Percentiles rank a stretch among this genome's conserved stretches.
Evolutionary conservation across 768 basidiomycete species (phyloP).

Genomic region (Nidularia pulvinata): DNA sequence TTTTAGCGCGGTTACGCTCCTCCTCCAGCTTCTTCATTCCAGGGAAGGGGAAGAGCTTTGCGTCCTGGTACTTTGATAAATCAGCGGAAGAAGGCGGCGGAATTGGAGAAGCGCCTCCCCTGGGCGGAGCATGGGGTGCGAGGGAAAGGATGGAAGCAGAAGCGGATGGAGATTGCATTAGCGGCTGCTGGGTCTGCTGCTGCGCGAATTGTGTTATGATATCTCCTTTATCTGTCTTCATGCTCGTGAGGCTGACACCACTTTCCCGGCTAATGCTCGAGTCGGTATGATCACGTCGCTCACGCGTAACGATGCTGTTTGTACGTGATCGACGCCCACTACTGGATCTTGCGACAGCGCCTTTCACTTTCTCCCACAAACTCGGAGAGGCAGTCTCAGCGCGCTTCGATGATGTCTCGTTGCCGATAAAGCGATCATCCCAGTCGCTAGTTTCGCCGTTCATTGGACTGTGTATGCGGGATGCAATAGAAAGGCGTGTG

Average conservation of each 20-base stretch:
- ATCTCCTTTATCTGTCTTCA: slow-evolving; percentile 56
- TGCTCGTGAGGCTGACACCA: slow-evolving; percentile 66
- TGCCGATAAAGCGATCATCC: slow-evolving; percentile 41
- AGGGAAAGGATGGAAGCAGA: slow-evolving; percentile 73
- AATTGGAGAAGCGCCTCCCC: slow-evolving; percentile 72
- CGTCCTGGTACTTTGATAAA: slow-evolving; percentile 68
- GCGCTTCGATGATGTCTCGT: slow-evolving; percentile 50
- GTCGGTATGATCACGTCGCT: slow-evolving; percentile 68
- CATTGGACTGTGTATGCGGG: slow-evolving; percentile 55
- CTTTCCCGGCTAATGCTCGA: slow-evolving; percentile 78
- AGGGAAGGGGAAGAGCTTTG: slow-evolving; percentile 90
- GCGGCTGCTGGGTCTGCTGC: slow-evolving; percentile 38
- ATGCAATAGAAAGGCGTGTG: slow-evolving; percentile 58
- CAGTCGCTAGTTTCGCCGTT: slow-evolving; percentile 47
- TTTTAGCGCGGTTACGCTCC: slow-evolving; percentile 60
- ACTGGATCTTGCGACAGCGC: slow-evolving; percentile 64
- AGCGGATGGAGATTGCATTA: slow-evolving; percentile 63
- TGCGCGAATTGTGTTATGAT: slow-evolving; percentile 22
- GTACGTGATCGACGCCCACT: slow-evolving; percentile 77
- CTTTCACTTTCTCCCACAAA: slow-evolving; percentile 76
- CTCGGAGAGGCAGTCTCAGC: slow-evolving; percentile 54
- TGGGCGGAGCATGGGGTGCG: slow-evolving; percentile 49
- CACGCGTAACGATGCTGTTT: slow-evolving; percentile 71
- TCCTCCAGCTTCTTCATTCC: slow-evolving; percentile 82
- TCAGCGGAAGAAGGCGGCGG: slow-evolving; percentile 74